Evolutionary conservation across 164 flowering plant genomes (phyloP).

Genomic region (Warburgia ugandensis): DNA sequence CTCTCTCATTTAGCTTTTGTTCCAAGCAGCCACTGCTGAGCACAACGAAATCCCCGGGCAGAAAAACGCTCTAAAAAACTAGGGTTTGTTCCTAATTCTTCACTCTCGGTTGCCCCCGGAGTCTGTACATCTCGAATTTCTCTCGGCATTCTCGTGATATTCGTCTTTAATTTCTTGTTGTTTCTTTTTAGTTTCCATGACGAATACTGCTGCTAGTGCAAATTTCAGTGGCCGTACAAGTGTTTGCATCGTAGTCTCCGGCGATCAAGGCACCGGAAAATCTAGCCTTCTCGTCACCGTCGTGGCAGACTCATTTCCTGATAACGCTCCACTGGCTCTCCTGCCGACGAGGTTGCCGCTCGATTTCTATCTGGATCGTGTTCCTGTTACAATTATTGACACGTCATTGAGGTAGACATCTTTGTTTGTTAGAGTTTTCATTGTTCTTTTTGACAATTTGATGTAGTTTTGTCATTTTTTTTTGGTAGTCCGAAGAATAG

Average conservation of each 20-base stretch:
- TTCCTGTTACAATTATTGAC: constrained; percentile 75
- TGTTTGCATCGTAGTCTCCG: constrained; percentile 71
- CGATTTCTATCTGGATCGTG: constrained; percentile 65
- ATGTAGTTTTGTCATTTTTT: background rate
- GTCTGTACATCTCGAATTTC: too few relatives aligned
- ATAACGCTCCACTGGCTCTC: constrained; percentile 46
- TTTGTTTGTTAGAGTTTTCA: background rate
- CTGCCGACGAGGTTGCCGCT: constrained; percentile 75
- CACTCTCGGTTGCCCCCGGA: too few relatives aligned
- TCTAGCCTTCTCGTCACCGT: constrained; percentile 65
- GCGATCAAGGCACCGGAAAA: constrained; percentile 79
- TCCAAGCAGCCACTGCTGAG: too few relatives aligned
- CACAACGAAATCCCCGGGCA: too few relatives aligned
- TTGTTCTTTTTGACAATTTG: background rate
- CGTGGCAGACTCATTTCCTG: constrained; percentile 61
- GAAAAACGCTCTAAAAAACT: too few relatives aligned
- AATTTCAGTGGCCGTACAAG: constrained; percentile 23
- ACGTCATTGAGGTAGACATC: constrained; percentile 54
- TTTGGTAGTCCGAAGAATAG: constrained; percentile 62
- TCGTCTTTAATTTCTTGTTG: too few relatives aligned
- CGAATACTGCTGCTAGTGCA: constrained; percentile 18
- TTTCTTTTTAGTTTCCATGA: too few relatives aligned
- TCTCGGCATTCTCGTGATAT: too few relatives aligned
- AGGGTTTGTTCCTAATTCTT: too few relatives aligned
- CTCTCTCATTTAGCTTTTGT: too few relatives aligned